These are phyloP conservation scores for Paramarasmius palmivorus DNA, from an alignment of 1,284 basidiomycete genomes.

Conservation along the genomic window DNA sequence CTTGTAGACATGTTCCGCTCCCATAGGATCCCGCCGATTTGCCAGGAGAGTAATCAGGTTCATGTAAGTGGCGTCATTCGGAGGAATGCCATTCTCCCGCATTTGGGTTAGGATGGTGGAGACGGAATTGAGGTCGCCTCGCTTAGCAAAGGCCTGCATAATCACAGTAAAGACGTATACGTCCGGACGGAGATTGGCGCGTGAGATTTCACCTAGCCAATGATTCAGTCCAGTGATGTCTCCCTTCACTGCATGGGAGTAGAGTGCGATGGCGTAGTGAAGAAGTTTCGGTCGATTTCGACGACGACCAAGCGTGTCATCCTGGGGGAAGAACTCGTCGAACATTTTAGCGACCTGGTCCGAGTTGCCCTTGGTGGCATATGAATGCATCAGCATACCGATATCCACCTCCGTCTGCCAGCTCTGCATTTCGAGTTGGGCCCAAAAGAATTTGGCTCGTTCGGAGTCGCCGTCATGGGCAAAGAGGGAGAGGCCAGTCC, in stretches of 20 bases:
- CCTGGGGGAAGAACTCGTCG: conserved; percentile 49
- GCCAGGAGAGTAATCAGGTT: conserved; percentile 73
- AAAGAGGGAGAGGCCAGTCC: conserved; percentile 51
- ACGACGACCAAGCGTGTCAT: conserved; percentile 23
- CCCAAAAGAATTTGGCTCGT: conserved; percentile 45
- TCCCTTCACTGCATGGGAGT: conserved; percentile 51
- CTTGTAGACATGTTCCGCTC: conserved; percentile 70
- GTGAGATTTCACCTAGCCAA: conserved; percentile 59
- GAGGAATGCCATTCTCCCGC: conserved; percentile 47
- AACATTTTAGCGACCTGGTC: conserved; percentile 53
- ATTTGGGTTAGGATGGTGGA: conserved; percentile 64
- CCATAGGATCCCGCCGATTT: conserved; percentile 61
- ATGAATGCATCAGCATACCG: conserved; percentile 52
- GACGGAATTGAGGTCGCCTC: conserved; percentile 59
- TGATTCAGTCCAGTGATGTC: conserved; percentile 52
- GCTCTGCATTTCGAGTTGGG: conserved; percentile 31
- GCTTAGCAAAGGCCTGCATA: conserved; percentile 59
- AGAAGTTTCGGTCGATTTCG: conserved; percentile 38
- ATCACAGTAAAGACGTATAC: conserved; percentile 60
- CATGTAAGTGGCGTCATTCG: conserved; percentile 64
- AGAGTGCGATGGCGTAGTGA: conserved; percentile 61
- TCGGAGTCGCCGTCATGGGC: conserved; percentile 50
- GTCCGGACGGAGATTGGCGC: conserved; percentile 52
- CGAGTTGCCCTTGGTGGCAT: conserved; percentile 46
- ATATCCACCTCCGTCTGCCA: conserved; percentile 33